Conservation (phyloP, 176 grass and related monocot species). For the Phragmites australis region DNA sequence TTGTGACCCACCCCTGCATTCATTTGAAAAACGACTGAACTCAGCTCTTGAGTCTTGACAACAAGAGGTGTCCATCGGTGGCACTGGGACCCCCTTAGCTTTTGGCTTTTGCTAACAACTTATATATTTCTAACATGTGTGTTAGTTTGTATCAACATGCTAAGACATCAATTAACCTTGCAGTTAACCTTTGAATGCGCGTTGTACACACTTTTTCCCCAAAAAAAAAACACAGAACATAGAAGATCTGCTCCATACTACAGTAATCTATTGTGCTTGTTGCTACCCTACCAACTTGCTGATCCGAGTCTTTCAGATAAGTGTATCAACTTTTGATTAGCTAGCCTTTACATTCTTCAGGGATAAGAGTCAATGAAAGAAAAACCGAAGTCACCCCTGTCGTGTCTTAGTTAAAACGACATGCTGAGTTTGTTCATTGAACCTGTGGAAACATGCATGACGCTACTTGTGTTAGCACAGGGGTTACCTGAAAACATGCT, state of each 20-base stretch:
- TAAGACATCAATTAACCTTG: neutral
- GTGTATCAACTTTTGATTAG: neutral
- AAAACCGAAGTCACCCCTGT: neutral
- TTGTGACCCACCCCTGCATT: constrained; percentile 27
- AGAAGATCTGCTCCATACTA: neutral
- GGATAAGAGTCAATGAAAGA: constrained; percentile 33
- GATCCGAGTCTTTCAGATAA: neutral
- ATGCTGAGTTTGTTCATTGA: constrained; percentile 32
- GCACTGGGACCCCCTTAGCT: neutral
- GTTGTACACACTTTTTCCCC: too few species aligned
- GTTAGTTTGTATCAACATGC: too few species aligned
- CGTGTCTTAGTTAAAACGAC: constrained; percentile 37
- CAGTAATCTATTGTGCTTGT: neutral
- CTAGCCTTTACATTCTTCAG: neutral
- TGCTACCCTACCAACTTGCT: neutral
- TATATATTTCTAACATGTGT: too few species aligned
- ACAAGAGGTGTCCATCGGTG: neutral
- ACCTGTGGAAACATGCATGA: constrained; percentile 18
- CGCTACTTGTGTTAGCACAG: neutral
- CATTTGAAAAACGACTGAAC: constrained; percentile 45
- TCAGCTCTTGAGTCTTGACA: neutral
- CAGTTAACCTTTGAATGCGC: neutral
- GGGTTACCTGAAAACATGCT: constrained; percentile 15
- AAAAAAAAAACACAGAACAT: neutral
- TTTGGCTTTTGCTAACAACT: constrained; percentile 23